Conservation (phyloP, 169 alveolate species). For the Plasmodium coatneyi region DNA sequence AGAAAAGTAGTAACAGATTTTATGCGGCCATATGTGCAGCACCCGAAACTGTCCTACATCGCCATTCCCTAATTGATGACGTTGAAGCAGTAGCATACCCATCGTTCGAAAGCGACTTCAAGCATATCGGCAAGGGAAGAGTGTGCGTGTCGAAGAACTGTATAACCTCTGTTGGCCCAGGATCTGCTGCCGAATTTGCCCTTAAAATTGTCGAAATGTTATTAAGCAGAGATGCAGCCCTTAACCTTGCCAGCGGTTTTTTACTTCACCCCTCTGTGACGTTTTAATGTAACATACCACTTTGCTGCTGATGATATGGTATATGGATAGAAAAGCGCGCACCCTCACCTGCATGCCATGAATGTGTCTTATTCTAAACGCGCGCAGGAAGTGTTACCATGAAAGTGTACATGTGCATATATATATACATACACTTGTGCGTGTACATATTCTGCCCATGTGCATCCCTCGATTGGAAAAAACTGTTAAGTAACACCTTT, state of each 20-base stretch:
- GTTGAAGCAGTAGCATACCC: constrained; percentile 83
- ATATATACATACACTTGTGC: neutral
- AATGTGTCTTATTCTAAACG: neutral
- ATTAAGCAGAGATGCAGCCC: constrained; percentile 73
- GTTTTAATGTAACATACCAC: constrained; percentile 17
- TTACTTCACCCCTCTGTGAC: constrained; percentile 54
- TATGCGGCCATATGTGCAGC: constrained; percentile 88
- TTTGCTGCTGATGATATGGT: neutral
- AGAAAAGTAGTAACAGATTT: constrained; percentile 77
- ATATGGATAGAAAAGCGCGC: neutral
- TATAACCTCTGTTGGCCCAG: constrained; percentile 85
- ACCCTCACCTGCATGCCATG: neutral
- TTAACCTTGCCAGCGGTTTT: constrained; percentile 54
- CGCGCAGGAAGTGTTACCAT: neutral
- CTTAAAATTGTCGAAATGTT: constrained; percentile 82
- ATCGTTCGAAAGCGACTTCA: constrained; percentile 81
- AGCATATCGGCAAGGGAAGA: constrained; percentile 81
- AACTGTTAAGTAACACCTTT: neutral
- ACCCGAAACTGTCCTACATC: constrained; percentile 82
- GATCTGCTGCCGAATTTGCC: constrained; percentile 85
- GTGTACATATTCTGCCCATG: neutral
- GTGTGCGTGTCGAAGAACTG: constrained; percentile 83
- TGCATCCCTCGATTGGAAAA: neutral
- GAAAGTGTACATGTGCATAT: neutral
- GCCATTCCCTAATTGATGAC: constrained; percentile 83